These are phyloP conservation scores for Aspergillus asperescens DNA, from an alignment of 495 filamentous ascomycete genomes.

Conservation along the genomic window DNA sequence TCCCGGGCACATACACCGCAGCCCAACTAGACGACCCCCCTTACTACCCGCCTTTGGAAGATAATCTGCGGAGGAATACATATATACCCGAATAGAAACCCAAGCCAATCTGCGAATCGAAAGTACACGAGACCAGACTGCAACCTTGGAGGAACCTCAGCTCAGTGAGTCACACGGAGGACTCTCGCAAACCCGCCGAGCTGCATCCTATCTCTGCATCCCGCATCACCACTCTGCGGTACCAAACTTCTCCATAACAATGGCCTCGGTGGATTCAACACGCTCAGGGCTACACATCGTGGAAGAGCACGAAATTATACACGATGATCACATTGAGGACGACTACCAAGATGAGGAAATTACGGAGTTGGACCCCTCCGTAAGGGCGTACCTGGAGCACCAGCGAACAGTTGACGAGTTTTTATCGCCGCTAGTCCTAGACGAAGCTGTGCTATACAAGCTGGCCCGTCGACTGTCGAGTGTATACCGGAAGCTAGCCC, in stretches of 20 bases:
- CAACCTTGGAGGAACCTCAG: background rate
- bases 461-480: constrained; percentile 57
- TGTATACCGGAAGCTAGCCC: constrained; percentile 59
- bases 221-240: background rate
- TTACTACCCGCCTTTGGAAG: background rate
- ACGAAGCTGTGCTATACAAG: constrained; percentile 47
- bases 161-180: constrained; percentile 11
- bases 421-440: constrained; percentile 34
- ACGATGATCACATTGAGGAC: constrained; percentile 37
- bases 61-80: background rate
- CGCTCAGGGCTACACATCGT: constrained; percentile 30
- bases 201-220: constrained; percentile 7
- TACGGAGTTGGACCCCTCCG: constrained; percentile 28
- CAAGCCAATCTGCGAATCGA: background rate
- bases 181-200: constrained; percentile 1
- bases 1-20: constrained; percentile 2
- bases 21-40: background rate
- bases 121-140: constrained; percentile 3
- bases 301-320: constrained; percentile 32
- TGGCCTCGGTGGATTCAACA: constrained; percentile 30
- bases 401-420: constrained; percentile 35
- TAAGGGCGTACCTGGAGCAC: constrained; percentile 30
- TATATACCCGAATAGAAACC: constrained; percentile 3
- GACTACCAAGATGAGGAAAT: constrained; percentile 41
- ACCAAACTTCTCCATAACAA: constrained; percentile 11